phyloP scores from a whole-genome alignment of 2,329 filamentous ascomycete genomes.

The Exophiala alcalophila region DNA sequence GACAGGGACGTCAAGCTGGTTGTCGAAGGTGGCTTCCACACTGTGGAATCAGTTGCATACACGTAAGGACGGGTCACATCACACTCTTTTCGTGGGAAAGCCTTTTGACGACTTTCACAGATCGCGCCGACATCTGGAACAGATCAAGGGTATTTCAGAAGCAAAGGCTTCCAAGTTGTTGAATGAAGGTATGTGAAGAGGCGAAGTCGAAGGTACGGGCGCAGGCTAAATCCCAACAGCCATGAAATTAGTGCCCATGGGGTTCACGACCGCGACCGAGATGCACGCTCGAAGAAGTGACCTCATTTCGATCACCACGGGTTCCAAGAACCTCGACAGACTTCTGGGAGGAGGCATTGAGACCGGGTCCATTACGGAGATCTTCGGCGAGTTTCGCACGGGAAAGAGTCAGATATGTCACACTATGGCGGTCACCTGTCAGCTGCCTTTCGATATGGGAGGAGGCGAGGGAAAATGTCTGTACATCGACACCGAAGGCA shows the following conservation, averaged over 20 bases:
- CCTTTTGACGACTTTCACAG: conserved; percentile 40
- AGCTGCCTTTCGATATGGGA: conserved; percentile 97
- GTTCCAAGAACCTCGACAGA: conserved; percentile 95
- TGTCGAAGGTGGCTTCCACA: conserved; percentile 88
- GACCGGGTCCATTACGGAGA: conserved; percentile 95
- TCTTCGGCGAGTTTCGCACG: conserved; percentile 96
- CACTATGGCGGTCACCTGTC: conserved; percentile 96
- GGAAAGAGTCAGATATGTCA: conserved; percentile 99
- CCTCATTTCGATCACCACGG: conserved; percentile 95
- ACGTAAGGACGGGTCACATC: conserved; percentile 68
- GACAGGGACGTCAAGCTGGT: conserved; percentile 93
- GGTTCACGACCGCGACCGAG: conserved; percentile 96
- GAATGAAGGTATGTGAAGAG: conserved; percentile 67
- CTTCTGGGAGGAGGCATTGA: conserved; percentile 91
- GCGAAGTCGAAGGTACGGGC: too few species aligned
- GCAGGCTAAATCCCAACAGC: conserved; percentile 51
- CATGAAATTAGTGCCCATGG: conserved; percentile 95
- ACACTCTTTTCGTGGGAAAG: too few species aligned
- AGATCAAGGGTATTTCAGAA: conserved; percentile 97
- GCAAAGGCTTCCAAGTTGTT: conserved; percentile 92
- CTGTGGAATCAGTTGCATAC: conserved; percentile 93
- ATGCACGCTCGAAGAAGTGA: conserved; percentile 98
- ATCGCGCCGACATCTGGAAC: conserved; percentile 73
- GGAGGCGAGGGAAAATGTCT: conserved; percentile 97
- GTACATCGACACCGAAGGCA: conserved; percentile 98